Base-by-base conservation (phyloP, 1,284 basidiomycete genomes). In the Austroboletus novae-zelandiae region DNA sequence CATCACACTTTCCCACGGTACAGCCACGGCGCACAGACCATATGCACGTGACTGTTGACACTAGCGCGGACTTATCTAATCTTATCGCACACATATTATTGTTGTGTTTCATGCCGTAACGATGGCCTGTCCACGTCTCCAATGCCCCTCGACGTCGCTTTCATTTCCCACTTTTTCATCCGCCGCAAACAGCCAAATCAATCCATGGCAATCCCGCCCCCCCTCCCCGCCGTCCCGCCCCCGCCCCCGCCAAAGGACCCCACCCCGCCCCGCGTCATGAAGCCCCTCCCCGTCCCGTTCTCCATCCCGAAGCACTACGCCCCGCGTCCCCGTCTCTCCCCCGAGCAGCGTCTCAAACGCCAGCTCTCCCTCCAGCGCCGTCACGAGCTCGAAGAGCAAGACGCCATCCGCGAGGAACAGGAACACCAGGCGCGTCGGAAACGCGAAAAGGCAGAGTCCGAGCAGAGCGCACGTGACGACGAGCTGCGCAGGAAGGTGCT, bases 361-460 rank as follows among this genome's bases (percentile, higher is more conserved):
- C 64, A 73, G 41, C 65, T 68, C 55, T 74, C 75, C 45, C 59
- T 66, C 30, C 71, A 75, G 48, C 64, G 62, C 32, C 72, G 72
- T 51, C 71, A 68, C 23, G 72, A 80, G 54, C 58, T 62, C 34
- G 83, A 84, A 53, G 80, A 83, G 51, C 62, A 69, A 42, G 68
- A 74, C 50, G 76, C 76, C 6, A 39, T 71, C 29, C 67, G 62
- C 48, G 78, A 80, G 56, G 84, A 87, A 56, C 73, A 66, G 13
- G 71, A 74, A 56, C 72, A 75, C 37, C 79, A 82, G 59, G 70
- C 69, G 0, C 73, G 71, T 9, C 64, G 73, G 13, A 77, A 70
- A 57, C 64, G 66, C 29, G 70, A 78, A 61, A 82, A 80, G 56
- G 74, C 76, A 56, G 75, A 73, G 41, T 54, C 74, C 7, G 58